Evolutionary conservation across 768 basidiomycete genomes (phyloP), one percentile per base, ranked within the genome.

Genomic region (Suillus paluster): DNA sequence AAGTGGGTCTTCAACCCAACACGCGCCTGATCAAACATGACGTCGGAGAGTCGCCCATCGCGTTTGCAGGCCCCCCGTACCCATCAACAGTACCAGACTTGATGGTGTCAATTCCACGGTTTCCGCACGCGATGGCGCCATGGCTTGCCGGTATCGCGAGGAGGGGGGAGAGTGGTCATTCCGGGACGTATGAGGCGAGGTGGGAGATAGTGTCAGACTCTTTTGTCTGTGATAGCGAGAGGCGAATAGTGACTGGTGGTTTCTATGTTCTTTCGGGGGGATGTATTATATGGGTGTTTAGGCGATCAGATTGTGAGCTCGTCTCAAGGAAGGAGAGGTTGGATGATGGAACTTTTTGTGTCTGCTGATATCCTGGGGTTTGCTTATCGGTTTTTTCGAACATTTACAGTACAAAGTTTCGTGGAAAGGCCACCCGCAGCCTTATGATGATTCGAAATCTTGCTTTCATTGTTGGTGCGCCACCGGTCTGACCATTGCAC

Each of bases 31-130:
- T 27, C 0, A 27, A 17, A 27, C 25, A 17, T 8, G 48, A 19
- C 9, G 15, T 49, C 17, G 41, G 17, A 6, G 41, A 41, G 7
- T 8, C 25, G 8, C 25, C 25, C 17, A 8, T 19, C 9, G 23
- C 25, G 1, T 25, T 17, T 81, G 61, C 14, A 15, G 25, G 48
- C 48, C 8, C 46, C 15, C 1, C 17, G 25, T 15, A 4, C 15
- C 25, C 48, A 49, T 49, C 25, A 8, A 30, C 30, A 30, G 30
- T 6, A 6, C 25, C 25, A 49, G 15, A 49, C 15, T 25, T 27
- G 25, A 27, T 2, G 8, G 4, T 5, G 48, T 49, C 48, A 10
- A 49, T 49, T 4, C 25, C 25, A 2, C 48, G 9, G 25, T 49
- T 49, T 25, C 8, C 27, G 15, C 48, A 49, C 17, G 48, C 48